phyloP scores from a whole-genome alignment of 2,329 filamentous ascomycete genomes.

The Colletotrichum sublineola region DNA sequence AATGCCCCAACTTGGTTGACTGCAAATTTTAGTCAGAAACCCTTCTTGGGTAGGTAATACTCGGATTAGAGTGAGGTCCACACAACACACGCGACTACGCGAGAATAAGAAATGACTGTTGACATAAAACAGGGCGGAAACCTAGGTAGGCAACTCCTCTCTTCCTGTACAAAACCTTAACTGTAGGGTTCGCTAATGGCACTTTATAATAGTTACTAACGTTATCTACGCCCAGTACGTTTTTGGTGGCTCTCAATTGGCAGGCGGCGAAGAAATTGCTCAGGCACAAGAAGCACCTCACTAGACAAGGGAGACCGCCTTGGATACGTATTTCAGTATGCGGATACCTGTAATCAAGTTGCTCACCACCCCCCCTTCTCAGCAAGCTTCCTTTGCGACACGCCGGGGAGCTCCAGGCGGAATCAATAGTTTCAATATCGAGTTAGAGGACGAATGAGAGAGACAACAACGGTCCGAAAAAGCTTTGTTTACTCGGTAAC shows the following conservation, averaged over 20 bases:
- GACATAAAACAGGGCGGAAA: background rate
- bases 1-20: background rate
- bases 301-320: background rate
- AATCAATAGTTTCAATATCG: background rate
- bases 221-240: background rate
- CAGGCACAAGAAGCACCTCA: background rate
- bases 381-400: too few relatives aligned
- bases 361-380: background rate
- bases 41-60: background rate
- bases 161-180: background rate
- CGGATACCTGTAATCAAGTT: too few relatives aligned
- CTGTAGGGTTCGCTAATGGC: background rate
- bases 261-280: too few relatives aligned
- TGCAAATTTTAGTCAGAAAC: background rate
- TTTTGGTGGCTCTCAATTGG: too few relatives aligned
- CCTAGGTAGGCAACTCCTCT: background rate
- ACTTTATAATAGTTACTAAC: background rate
- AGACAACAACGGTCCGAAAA: background rate
- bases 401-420: background rate
- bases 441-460: background rate
- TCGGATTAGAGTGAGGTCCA: background rate
- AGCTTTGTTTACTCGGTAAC: background rate
- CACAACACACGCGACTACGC: too few relatives aligned
- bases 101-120: too few relatives aligned
- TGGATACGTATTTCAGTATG: too few relatives aligned